Conservation (phyloP, 1,284 basidiomycete species). For the Pisolithus thermaeus region DNA sequence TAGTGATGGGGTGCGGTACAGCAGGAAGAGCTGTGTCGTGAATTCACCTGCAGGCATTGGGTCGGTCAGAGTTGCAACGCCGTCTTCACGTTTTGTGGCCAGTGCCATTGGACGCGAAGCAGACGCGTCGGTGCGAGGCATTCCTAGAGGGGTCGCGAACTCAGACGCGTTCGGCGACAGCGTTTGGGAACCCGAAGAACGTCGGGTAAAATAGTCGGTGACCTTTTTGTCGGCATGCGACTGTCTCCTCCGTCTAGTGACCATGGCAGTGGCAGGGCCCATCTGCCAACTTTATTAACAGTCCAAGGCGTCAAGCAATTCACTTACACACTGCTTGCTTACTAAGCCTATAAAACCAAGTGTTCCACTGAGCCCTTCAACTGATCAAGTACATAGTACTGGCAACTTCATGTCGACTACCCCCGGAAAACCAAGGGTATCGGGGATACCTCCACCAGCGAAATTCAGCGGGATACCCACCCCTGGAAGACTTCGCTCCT, state of each 20-base stretch:
- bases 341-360: too few relatives aligned
- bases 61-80: not conserved
- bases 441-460: conserved; percentile 56
- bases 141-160: too few relatives aligned
- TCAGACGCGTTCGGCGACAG: not conserved
- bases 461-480: conserved; percentile 58
- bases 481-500: conserved; percentile 63
- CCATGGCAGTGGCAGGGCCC: too few relatives aligned
- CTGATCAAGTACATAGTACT: too few relatives aligned
- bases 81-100: conserved; percentile 1
- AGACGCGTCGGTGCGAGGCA: conserved; percentile 5
- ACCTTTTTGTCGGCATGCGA: conserved; percentile 15
- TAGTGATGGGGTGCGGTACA: not conserved
- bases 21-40: not conserved
- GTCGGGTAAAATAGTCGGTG: conserved; percentile 26
- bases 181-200: not conserved
- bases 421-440: conserved; percentile 48
- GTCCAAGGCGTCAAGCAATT: too few relatives aligned
- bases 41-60: not conserved
- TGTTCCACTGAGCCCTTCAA: too few relatives aligned
- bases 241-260: not conserved
- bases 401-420: conserved; percentile 31
- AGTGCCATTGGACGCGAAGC: conserved; percentile 7
- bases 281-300: too few relatives aligned
- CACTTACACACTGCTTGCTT: too few relatives aligned